A percentile compares a stretch with the other conserved stretches of the same genome.
phyloP scores from a whole-genome alignment of 805 yeast species.

The Ogataea saltuana region DNA sequence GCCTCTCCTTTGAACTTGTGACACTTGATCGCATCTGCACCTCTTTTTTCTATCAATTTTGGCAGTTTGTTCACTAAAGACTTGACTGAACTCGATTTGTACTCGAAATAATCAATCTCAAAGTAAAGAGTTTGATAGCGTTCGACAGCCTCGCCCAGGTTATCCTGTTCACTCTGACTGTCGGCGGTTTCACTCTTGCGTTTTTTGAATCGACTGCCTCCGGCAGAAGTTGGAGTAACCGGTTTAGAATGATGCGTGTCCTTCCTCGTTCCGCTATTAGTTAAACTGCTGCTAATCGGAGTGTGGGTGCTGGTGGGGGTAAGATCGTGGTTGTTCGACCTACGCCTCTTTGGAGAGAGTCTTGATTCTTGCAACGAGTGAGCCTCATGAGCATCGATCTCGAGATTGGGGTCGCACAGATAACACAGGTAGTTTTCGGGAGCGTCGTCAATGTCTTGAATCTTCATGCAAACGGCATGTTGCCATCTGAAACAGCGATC shows the following conservation, averaged over 20 bases:
- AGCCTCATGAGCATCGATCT: slow-evolving; percentile 43
- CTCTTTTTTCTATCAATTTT: slow-evolving; percentile 21
- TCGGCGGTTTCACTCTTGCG: slow-evolving; percentile 31
- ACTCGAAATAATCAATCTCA: slow-evolving; percentile 47
- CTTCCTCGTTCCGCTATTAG: slow-evolving; percentile 10
- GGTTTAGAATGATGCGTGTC: slow-evolving; percentile 16
- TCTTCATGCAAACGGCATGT: slow-evolving; percentile 88
- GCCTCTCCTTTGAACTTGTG: slow-evolving; percentile 24
- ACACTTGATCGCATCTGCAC: slow-evolving; percentile 18
- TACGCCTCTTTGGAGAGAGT: slow-evolving; percentile 35
- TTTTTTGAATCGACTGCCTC: slow-evolving; percentile 43
- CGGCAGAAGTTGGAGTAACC: slow-evolving; percentile 29
- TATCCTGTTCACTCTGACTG: slow-evolving; percentile 37
- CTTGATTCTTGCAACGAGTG: slow-evolving; percentile 37
- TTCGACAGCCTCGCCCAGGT: slow-evolving; percentile 45
- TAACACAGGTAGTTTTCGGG: slow-evolving; percentile 85
- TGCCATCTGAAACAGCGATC: slow-evolving; percentile 93
- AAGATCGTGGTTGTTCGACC: slow-evolving; percentile 20
- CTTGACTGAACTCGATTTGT: slow-evolving; percentile 39
- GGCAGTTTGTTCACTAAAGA: slow-evolving; percentile 32
- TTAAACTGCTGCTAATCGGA: not conserved
- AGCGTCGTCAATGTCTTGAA: slow-evolving; percentile 65
- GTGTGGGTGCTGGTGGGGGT: slow-evolving; percentile 9
- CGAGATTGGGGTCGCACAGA: slow-evolving; percentile 56
- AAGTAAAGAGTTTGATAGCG: slow-evolving; percentile 55